These are phyloP conservation scores for Quercus parvula DNA, from an alignment of 306 rosid genomes.

Conservation along the genomic window DNA sequence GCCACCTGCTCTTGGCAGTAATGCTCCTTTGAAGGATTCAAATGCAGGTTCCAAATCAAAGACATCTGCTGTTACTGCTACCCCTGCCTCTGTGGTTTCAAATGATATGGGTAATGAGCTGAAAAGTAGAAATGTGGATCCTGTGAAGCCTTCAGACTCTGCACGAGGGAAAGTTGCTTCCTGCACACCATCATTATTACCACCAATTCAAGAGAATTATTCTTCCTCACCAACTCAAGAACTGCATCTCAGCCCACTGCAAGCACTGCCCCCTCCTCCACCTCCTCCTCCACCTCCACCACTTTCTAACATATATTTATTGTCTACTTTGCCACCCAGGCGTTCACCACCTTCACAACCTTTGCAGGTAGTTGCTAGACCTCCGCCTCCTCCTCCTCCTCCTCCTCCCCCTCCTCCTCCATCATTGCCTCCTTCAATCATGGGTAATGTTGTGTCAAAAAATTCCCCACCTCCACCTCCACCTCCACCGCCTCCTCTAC, in stretches of 20 bases:
- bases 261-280: constrained; percentile 30
- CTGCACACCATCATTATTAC: constrained; percentile 31
- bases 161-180: constrained; percentile 39
- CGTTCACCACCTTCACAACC: constrained; percentile 7
- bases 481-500: constrained; percentile 29
- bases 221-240: constrained; percentile 21
- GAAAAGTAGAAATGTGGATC: constrained; percentile 35
- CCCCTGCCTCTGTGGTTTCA: constrained; percentile 25
- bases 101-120: constrained; percentile 43
- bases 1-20: constrained; percentile 51
- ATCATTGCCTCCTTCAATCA: constrained; percentile 17
- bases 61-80: constrained; percentile 41
- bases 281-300: constrained; percentile 18
- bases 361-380: constrained; percentile 20
- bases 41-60: constrained; percentile 43
- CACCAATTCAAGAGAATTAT: constrained; percentile 36
- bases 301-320: constrained; percentile 16
- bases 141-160: constrained; percentile 49
- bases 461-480: constrained; percentile 3
- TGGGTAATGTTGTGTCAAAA: constrained; percentile 9
- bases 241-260: constrained; percentile 24
- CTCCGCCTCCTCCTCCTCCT: constrained; percentile 27
- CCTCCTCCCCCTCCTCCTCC: constrained; percentile 18
- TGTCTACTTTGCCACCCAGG: constrained; percentile 11
- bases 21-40: constrained; percentile 49